Conservation (phyloP, 163 green algal species). For the Chlorella variabilis region DNA sequence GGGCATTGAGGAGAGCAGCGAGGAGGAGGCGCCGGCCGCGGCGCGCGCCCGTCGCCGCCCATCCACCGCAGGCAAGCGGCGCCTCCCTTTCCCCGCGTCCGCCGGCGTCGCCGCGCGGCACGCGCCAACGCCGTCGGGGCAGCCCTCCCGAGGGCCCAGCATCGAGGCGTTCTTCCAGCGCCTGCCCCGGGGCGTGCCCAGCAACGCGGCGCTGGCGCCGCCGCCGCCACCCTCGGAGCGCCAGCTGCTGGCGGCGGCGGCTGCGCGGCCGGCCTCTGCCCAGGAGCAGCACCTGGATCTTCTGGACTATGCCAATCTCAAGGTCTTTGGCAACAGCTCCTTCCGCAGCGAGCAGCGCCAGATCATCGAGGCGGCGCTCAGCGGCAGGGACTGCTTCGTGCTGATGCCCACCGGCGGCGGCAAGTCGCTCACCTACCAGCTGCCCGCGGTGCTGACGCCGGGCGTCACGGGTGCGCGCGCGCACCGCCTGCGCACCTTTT, state of each 20-base stretch:
- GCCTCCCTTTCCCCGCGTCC: too few relatives aligned
- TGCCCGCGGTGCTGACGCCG: conserved; percentile 62
- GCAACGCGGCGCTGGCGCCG: not conserved
- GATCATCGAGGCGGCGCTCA: conserved; percentile 60
- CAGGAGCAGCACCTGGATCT: conserved; percentile 51
- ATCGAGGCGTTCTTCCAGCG: conserved; percentile 5
- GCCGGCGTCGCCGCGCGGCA: too few relatives aligned
- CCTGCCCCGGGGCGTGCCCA: conserved; percentile 1
- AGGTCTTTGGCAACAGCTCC: conserved; percentile 62
- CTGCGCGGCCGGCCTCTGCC: not conserved
- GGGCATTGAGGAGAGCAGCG: conserved; percentile 22
- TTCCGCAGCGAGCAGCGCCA: conserved; percentile 62
- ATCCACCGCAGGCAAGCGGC: too few relatives aligned
- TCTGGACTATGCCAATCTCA: conserved; percentile 58
- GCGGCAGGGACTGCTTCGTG: conserved; percentile 60
- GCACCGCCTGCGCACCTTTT: too few relatives aligned
- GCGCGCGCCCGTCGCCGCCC: not conserved
- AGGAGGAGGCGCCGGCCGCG: not conserved
- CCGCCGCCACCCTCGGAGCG: not conserved
- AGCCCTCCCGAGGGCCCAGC: too few relatives aligned
- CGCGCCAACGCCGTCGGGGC: too few relatives aligned
- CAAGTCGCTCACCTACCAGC: conserved; percentile 88
- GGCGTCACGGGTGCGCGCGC: conserved; percentile 68
- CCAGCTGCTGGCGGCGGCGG: not conserved
- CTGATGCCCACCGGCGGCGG: conserved; percentile 83